These are phyloP conservation scores for Nitzschia putrida DNA, from an alignment of 108 stramenopile species.

Conservation along the genomic window DNA sequence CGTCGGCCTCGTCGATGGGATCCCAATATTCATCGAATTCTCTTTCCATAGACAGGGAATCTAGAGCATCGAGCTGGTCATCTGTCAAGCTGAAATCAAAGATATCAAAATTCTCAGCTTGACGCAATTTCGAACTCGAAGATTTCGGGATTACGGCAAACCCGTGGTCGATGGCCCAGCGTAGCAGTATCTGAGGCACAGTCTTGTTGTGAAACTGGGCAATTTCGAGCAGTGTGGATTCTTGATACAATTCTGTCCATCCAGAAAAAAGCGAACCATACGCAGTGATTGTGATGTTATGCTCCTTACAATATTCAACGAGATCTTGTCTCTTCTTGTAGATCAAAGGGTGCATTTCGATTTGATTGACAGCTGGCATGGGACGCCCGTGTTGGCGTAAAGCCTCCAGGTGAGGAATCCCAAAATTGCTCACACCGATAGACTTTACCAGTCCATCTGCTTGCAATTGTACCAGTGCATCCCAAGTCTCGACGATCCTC, in stretches of 20 bases:
- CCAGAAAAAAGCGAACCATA: slow-evolving; percentile 57
- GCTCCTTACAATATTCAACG: slow-evolving; percentile 61
- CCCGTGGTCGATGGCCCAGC: slow-evolving; percentile 62
- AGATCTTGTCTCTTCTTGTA: slow-evolving; percentile 52
- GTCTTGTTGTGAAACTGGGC: slow-evolving; percentile 44
- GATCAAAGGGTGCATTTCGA: slow-evolving; percentile 78
- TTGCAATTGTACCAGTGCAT: slow-evolving; percentile 75
- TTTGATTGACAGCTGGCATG: slow-evolving; percentile 82
- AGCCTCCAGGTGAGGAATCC: slow-evolving; percentile 36
- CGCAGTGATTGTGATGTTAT: slow-evolving; percentile 64
- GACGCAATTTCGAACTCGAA: slow-evolving; percentile 49
- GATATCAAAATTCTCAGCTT: slow-evolving; percentile 69
- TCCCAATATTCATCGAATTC: slow-evolving; percentile 33
- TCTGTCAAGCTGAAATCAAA: slow-evolving; percentile 60
- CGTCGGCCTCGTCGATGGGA: slow-evolving; percentile 31
- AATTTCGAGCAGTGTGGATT: slow-evolving; percentile 37
- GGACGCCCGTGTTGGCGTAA: slow-evolving; percentile 50
- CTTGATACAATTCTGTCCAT: slow-evolving; percentile 18
- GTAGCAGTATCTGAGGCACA: slow-evolving; percentile 61
- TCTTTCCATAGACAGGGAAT: slow-evolving; percentile 23
- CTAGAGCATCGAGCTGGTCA: slow-evolving; percentile 58
- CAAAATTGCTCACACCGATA: slow-evolving; percentile 85
- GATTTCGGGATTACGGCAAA: slow-evolving; percentile 70
- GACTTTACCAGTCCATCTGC: slow-evolving; percentile 42
- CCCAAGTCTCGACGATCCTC: slow-evolving; percentile 69